Base-by-base conservation (phyloP, 2,329 filamentous ascomycete genomes). In the Cyphellophora europaea region DNA sequence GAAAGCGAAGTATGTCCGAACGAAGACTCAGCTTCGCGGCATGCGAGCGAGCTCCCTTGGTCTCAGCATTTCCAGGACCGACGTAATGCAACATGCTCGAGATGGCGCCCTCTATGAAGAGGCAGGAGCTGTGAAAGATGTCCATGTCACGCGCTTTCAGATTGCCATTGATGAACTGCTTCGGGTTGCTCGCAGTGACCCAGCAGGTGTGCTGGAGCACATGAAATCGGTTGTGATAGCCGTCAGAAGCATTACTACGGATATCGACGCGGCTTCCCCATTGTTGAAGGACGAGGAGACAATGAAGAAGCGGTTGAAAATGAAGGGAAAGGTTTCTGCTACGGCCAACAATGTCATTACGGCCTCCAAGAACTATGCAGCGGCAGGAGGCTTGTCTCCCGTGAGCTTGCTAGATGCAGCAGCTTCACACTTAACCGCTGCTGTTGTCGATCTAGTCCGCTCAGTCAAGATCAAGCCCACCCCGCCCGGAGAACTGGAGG, bases 331-430 rank as follows among this genome's bases (percentile, higher is more conserved):
- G 39, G 82, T 96, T 3, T 93, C 87, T n/a, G 81, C 82, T 2
- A 93, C 89, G 2, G 88, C 91, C 32, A 96, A 96, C 66, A 91
- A 89, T 53, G 69, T 98, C 38, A 95, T 96, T 51, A 96, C 89
- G 2, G 86, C 89, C 2, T 82, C 85, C 19, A 94, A 93, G 64
- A 94, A 94, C 53, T 94, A 91, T 57, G 80, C 83, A 19, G 72
- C 76, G 8, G 79, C 86, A 1, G 78, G 76, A 13, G 91, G 91
- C 18, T 73, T 98, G 19, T 89, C 86, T 1, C 91, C 91, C 0
- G 81, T 98, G n/a, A 93, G 86, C 5, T 64, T 98, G 3, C 68
- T 98, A 14, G 91, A 98, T 57, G 91, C 89, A 3, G 89, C 91
- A 2, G 87, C 89, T 5, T 91, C 85, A 15, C 87, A 98, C 59